Base-by-base conservation (phyloP, 1,139 yeast species). In the Saccharomycopsis phalli region DNA sequence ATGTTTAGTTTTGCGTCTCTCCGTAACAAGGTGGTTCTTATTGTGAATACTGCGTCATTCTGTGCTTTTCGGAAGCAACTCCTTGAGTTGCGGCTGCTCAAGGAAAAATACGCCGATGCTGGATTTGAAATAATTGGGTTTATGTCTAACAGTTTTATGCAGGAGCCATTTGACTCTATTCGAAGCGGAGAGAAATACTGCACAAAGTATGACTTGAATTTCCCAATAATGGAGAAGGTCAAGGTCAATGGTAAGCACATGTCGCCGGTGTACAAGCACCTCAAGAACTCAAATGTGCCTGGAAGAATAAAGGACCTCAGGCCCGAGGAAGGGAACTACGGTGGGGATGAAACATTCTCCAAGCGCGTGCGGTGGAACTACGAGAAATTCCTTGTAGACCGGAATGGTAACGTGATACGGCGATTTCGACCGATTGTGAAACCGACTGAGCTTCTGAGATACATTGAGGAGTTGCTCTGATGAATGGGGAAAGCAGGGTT, bases 31-130 rank as follows among this genome's bases (percentile, higher is more conserved):
- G 95, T 83, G 39, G 95, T 91, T 16, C 62, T 91, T 37, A 72
- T 91, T 50, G 95, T 91, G 51, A 91, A 91, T 60, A 81, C 78
- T 29, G 97, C 95, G 29, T 88, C 96, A 50, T 83, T 87, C 58
- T 88, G 83, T 66, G 83, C 88, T 46, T 21, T 37, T 13, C 5
- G 13, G 11, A 13, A n/a, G 5, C 42, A 37, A 7, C n/a, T 37
- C 18, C 16, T 17, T 16, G n/a, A 34, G 22, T 20, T 37, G 16
- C 11, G 13, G 22, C 11, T 33, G n/a, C 22, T 37, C n/a, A 17
- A 32, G 19, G 18, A 18, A 8, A 34, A n/a, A 18, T 22, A 18
- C 41, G 11, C 16, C 4, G 20, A 19, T 14, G 6, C 14, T 3
- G 18, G 16, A 7, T n/a, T 37, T 17, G 42, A 13, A 8, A 19